Percentiles rank a stretch among this genome's conserved stretches.
These are phyloP conservation scores for Pseudofabraea citricarpa DNA, from an alignment of 2,329 filamentous ascomycete genomes.

Conservation along the genomic window DNA sequence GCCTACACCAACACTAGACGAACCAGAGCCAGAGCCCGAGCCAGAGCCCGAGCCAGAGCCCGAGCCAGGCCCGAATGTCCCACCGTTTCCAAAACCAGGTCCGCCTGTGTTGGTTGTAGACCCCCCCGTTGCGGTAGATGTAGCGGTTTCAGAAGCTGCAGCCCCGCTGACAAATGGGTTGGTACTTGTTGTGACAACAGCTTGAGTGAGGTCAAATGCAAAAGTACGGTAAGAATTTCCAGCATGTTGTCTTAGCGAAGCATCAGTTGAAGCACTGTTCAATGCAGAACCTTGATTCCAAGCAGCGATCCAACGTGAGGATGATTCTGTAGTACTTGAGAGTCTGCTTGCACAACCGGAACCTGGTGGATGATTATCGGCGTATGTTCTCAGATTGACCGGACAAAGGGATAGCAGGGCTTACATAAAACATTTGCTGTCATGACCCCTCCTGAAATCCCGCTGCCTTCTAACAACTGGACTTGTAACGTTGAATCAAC, in stretches of 20 bases:
- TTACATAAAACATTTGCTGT: slow-evolving; percentile 51
- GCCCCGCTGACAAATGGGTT: slow-evolving; percentile 18
- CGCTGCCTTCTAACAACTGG: slow-evolving; percentile 47
- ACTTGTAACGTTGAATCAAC: slow-evolving; percentile 37
- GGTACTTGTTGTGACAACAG: slow-evolving; percentile 14
- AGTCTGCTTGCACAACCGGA: slow-evolving; percentile 15
- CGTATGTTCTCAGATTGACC: neutral
- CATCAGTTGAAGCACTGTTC: slow-evolving; percentile 11
- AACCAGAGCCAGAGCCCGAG: neutral
- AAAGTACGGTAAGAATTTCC: slow-evolving; percentile 9
- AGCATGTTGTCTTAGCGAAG: slow-evolving; percentile 16
- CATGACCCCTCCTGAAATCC: slow-evolving; percentile 47
- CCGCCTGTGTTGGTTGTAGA: slow-evolving; percentile 1
- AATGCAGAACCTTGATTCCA: slow-evolving; percentile 21
- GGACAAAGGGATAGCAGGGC: too few relatives aligned
- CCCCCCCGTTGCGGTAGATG: slow-evolving; percentile 4
- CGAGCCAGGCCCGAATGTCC: neutral
- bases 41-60: neutral
- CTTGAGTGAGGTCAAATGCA: slow-evolving; percentile 20
- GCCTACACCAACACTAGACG: neutral
- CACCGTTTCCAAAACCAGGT: neutral
- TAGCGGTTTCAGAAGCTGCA: slow-evolving; percentile 1
- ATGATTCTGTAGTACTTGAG: slow-evolving; percentile 9
- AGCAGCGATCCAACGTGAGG: slow-evolving; percentile 22
- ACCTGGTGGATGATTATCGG: slow-evolving; percentile 9